phyloP scores from a whole-genome alignment of 768 basidiomycete species.

The Leccinum imitatum region DNA sequence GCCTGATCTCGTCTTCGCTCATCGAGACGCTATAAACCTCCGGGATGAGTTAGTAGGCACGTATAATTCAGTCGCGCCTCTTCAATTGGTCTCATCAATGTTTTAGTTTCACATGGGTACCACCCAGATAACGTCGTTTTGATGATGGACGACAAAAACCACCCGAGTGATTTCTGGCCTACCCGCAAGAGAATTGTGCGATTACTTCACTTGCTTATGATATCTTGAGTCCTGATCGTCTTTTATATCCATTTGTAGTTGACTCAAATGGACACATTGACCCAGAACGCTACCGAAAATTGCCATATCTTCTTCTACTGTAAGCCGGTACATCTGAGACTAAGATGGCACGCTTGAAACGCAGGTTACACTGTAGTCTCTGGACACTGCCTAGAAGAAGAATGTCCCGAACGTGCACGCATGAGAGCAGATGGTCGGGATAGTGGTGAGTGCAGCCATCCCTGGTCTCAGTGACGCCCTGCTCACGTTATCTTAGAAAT shows the following conservation, averaged over 20 bases:
- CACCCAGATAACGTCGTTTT: background rate
- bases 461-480: background rate
- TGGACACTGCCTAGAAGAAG: slow-evolving; percentile 23
- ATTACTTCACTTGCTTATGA: background rate
- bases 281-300: slow-evolving; percentile 39
- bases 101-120: background rate
- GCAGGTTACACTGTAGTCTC: background rate
- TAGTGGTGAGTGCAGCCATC: slow-evolving; percentile 37
- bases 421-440: slow-evolving; percentile 48
- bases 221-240: background rate
- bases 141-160: background rate
- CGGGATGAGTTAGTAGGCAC: background rate
- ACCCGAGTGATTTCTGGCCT: background rate
- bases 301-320: slow-evolving; percentile 59
- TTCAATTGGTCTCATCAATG: background rate
- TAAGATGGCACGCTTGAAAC: background rate
- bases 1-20: background rate
- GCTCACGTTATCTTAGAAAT: slow-evolving; percentile 18
- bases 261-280: slow-evolving; percentile 40
- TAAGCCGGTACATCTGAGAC: slow-evolving; percentile 22
- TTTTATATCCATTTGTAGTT: slow-evolving; percentile 24
- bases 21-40: background rate
- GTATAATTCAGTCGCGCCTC: background rate
- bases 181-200: background rate
- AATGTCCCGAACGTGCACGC: slow-evolving; percentile 25